A percentile compares a stretch with the other conserved stretches of the same genome.
phyloP scores from a whole-genome alignment of 176 grass and related monocot genomes.

The Saccharum spontaneum region DNA sequence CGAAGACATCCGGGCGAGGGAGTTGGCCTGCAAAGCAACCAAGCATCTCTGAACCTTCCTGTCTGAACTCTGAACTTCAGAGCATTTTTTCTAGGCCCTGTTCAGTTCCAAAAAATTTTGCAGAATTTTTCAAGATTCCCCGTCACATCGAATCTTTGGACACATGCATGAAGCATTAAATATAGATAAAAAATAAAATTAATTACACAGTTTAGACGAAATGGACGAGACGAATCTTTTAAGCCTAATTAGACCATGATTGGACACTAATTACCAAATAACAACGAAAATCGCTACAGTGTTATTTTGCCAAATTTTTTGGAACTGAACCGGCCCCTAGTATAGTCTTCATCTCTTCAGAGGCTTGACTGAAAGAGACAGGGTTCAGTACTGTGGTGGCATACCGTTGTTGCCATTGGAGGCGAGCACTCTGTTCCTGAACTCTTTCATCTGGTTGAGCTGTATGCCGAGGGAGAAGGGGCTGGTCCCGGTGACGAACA shows the following conservation, averaged over 20 bases:
- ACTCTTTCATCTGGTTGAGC: slow-evolving; percentile 64
- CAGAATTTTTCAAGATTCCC: too few relatives aligned
- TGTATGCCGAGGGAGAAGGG: slow-evolving; percentile 74
- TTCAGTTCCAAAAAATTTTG: too few relatives aligned
- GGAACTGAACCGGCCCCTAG: too few relatives aligned
- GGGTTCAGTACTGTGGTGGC: not conserved
- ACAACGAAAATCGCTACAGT: too few relatives aligned
- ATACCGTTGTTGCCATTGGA: slow-evolving; percentile 21
- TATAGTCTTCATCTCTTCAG: not conserved
- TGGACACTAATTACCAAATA: too few relatives aligned
- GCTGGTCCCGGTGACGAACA: slow-evolving; percentile 76
- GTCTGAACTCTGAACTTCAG: not conserved
- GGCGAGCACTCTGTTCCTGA: slow-evolving; percentile 32
- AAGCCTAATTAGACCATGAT: too few relatives aligned
- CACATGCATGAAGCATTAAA: too few relatives aligned
- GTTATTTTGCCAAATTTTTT: too few relatives aligned
- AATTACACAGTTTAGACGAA: too few relatives aligned
- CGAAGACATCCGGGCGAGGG: slow-evolving; percentile 37
- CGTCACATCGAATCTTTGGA: too few relatives aligned
- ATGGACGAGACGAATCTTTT: too few relatives aligned
- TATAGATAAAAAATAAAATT: too few relatives aligned
- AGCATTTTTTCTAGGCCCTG: not conserved
- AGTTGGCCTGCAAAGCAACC: slow-evolving; percentile 31
- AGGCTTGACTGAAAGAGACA: not conserved
- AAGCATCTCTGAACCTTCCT: not conserved